Evolutionary conservation across 78 protist species (phyloP), one percentile per base, ranked within the genome.

Genomic region (Salpingoeca rosetta): DNA sequence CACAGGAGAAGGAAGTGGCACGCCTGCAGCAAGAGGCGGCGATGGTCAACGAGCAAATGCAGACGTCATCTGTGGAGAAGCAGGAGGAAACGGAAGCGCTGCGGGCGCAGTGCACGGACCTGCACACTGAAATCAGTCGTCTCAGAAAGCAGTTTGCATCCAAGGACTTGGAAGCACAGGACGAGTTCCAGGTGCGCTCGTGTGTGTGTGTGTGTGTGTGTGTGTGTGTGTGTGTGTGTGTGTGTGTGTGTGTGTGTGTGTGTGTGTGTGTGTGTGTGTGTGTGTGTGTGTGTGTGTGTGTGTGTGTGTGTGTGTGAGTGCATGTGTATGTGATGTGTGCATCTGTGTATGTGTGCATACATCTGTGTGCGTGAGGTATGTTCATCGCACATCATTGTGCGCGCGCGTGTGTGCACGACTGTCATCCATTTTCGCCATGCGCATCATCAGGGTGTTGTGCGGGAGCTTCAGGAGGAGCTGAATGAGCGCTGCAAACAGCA

Each of bases 401-500:
- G n/a, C 40, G 42, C 2, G 26, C 0, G 2, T 36, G 31, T 0
- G 35, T 2, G 1, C 44, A 37, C 24, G 7, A 36, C 80, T 76
- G 36, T 38, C 22, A 10, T 12, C 11, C 51, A 41, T 1, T 56
- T 81, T 87, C 25, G 86, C 88, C 81, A 92, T 89, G 94, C 77
- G 89, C 40, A 87, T 89, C 90, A 91, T 82, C 25, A 97, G 98
- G 37, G 96, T 96, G 26, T 96, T 96, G 0, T 95, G 92, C 78
- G 1, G 40, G 26, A 27, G 84, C 38, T 94, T 94, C 76, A 26
- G 24, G 11, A n/a, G n/a, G n/a, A n/a, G n/a, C n/a, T n/a, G n/a
- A n/a, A 78, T 35, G 38, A 95, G 95, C 94, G 91, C 95, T 12
- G 39, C 91, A 38, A 88, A 92, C 84, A 82, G 94, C 73, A 51